A percentile compares a stretch with the other conserved stretches of the same genome.
phyloP scores from a whole-genome alignment of 441 rosid species.

The Bruguiera hainesii region DNA sequence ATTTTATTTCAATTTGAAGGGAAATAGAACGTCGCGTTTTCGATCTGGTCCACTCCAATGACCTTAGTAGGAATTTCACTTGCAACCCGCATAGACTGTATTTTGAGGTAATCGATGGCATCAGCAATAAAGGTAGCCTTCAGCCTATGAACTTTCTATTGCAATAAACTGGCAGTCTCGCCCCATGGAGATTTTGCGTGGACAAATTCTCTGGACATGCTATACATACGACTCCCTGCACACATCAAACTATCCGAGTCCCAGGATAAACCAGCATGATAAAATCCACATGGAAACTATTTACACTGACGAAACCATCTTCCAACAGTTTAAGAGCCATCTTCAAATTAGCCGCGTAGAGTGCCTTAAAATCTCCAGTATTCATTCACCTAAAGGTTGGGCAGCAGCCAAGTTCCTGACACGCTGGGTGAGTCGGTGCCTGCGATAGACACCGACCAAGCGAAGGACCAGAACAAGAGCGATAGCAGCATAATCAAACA shows the following conservation, averaged over 20 bases:
- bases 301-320: neutral
- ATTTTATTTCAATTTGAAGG: no score
- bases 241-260: neutral
- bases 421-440: conserved; percentile 54
- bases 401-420: conserved; percentile 54
- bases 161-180: neutral
- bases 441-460: conserved; percentile 49
- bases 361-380: neutral
- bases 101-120: no score
- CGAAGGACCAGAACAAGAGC: conserved; percentile 54
- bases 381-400: conserved; percentile 36
- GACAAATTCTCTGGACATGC: neutral
- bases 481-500: conserved; percentile 61
- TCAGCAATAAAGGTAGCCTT: neutral
- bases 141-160: neutral
- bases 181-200: neutral
- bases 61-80: no score
- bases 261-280: neutral
- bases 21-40: no score
- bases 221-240: neutral
- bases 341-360: neutral
- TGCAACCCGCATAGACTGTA: no score
- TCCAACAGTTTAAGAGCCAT: neutral
- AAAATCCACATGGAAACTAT: neutral
- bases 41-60: no score